Conservation (phyloP, 2,329 filamentous ascomycete species). For the Claviceps digitariae region DNA sequence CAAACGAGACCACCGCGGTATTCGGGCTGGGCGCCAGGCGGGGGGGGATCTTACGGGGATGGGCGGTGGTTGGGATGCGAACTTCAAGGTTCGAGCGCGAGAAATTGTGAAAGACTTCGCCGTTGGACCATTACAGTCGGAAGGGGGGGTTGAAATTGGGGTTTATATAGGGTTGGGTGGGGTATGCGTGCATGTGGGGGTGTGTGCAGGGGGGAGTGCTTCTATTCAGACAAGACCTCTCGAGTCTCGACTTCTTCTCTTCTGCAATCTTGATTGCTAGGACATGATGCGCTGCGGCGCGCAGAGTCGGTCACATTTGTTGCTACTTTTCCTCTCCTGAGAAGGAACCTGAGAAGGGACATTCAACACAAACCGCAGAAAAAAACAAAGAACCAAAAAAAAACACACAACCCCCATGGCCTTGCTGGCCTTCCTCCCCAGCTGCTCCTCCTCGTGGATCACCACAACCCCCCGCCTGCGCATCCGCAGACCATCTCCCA, state of each 20-base stretch:
- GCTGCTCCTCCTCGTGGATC: conserved; percentile 46
- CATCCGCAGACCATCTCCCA: conserved; percentile 61
- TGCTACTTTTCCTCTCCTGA: too few relatives aligned
- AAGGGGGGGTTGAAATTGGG: conserved; percentile 2
- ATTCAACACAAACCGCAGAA: too few relatives aligned
- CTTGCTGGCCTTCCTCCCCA: neutral
- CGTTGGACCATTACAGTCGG: conserved; percentile 51
- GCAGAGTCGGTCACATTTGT: neutral
- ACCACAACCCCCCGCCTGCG: conserved; percentile 45
- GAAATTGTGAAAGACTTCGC: conserved; percentile 42
- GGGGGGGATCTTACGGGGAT: conserved; percentile 41
- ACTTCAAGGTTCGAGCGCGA: conserved; percentile 15
- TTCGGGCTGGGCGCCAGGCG: conserved; percentile 53
- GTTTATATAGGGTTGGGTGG: conserved; percentile 8
- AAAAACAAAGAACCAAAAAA: neutral
- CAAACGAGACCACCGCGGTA: conserved; percentile 47
- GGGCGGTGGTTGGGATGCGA: conserved; percentile 27
- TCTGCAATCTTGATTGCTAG: too few relatives aligned
- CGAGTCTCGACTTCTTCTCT: too few relatives aligned
- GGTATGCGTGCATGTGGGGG: neutral
- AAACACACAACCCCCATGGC: neutral
- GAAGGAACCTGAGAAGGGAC: too few relatives aligned
- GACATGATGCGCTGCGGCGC: neutral
- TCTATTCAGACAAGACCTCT: too few relatives aligned
- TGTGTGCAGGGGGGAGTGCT: too few relatives aligned